Conservation (phyloP, 345 rosid species). For the Gossypium ekmanianum region DNA sequence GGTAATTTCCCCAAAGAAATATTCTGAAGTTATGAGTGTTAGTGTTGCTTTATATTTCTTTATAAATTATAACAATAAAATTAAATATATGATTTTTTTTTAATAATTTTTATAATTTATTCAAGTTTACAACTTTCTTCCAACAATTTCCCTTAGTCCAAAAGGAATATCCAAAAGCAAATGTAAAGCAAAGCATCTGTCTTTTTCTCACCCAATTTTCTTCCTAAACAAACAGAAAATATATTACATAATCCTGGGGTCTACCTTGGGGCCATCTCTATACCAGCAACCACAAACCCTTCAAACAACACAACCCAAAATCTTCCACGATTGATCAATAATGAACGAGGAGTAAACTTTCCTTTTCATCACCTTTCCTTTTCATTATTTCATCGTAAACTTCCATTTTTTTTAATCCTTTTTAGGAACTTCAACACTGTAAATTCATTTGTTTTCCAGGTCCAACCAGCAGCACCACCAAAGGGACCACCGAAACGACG, state of each 20-base stretch:
- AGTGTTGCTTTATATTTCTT: too few species aligned
- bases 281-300: background rate
- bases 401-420: background rate
- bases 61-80: too few species aligned
- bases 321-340: background rate
- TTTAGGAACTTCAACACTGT: background rate
- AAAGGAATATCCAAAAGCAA: too few species aligned
- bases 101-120: too few species aligned
- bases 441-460: background rate
- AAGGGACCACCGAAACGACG: background rate
- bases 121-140: too few species aligned
- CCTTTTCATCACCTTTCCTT: background rate
- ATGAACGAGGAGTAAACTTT: background rate
- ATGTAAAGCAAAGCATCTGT: background rate
- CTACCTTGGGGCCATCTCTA: background rate
- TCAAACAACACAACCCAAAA: background rate
- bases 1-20: too few species aligned
- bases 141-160: too few species aligned
- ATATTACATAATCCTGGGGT: background rate
- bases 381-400: background rate
- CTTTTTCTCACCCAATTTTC: background rate
- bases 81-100: too few species aligned
- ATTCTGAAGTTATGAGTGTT: too few species aligned
- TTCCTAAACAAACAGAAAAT: background rate
- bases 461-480: background rate